Evolutionary conservation across 2,329 filamentous ascomycete species (phyloP).

Genomic region (Claviceps sp.): DNA sequence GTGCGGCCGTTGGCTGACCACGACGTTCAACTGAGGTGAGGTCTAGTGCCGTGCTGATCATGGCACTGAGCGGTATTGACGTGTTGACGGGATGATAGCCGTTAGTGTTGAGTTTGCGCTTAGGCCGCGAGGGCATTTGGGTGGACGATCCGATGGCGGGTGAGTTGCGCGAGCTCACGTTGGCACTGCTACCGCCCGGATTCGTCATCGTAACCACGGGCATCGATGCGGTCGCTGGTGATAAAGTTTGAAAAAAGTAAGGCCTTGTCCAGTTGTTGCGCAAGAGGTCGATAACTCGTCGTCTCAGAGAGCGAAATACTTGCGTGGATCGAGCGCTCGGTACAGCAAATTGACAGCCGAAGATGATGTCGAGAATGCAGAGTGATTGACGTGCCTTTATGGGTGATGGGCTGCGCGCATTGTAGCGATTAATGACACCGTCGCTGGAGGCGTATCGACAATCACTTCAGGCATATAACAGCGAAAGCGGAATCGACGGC

Average conservation of each 20-base stretch:
- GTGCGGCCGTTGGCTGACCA: slow-evolving; percentile 63
- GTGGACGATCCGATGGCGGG: slow-evolving; percentile 28
- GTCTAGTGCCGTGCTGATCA: slow-evolving; percentile 56
- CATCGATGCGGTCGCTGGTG: slow-evolving; percentile 20
- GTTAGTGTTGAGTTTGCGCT: slow-evolving; percentile 39
- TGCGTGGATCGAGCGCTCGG: background rate
- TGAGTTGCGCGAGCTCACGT: slow-evolving; percentile 38
- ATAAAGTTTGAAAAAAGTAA: slow-evolving; percentile 19
- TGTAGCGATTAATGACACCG: slow-evolving; percentile 7
- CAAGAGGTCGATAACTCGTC: background rate
- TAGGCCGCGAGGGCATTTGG: slow-evolving; percentile 30
- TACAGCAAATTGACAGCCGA: background rate
- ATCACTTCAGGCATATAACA: background rate
- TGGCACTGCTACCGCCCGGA: slow-evolving; percentile 26
- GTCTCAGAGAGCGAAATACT: background rate
- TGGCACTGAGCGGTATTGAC: slow-evolving; percentile 39
- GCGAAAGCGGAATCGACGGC: background rate
- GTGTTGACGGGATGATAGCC: slow-evolving; percentile 38
- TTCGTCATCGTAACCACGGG: slow-evolving; percentile 23
- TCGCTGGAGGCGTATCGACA: slow-evolving; percentile 1
- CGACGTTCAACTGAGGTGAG: slow-evolving; percentile 83
- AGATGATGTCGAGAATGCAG: background rate
- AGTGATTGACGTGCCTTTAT: slow-evolving; percentile 6
- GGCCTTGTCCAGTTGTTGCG: slow-evolving; percentile 1
- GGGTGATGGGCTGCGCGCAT: slow-evolving; percentile 10